phyloP scores from a whole-genome alignment of 2,329 filamentous ascomycete species.

The Cercospora sp. region DNA sequence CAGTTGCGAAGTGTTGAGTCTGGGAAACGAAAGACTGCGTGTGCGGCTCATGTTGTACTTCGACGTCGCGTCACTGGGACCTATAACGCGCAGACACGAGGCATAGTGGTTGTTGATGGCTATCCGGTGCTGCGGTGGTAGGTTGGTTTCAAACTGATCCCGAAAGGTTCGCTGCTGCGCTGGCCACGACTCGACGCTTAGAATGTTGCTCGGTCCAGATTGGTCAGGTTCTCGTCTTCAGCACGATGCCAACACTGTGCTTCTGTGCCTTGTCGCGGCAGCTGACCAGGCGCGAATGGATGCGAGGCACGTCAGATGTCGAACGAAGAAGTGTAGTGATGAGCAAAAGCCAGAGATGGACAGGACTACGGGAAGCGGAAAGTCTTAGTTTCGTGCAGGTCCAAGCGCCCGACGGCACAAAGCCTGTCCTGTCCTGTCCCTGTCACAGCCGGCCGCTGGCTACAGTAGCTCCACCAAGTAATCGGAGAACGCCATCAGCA shows the following conservation, averaged over 20 bases:
- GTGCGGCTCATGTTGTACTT: constrained; percentile 34
- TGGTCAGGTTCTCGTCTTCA: not conserved
- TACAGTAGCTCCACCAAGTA: no score
- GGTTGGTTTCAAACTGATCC: constrained; percentile 20
- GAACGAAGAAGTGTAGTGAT: constrained; percentile 4
- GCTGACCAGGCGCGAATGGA: not conserved
- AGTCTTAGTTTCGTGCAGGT: no score
- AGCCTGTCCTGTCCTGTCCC: no score
- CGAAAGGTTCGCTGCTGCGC: constrained; percentile 12
- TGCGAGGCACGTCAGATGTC: not conserved
- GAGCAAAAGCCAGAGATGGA: not conserved
- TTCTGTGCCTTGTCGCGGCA: not conserved
- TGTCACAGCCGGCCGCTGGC: no score
- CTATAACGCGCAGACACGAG: constrained; percentile 26
- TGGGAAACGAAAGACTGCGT: constrained; percentile 34
- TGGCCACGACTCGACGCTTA: constrained; percentile 28
- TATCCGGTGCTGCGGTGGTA: constrained; percentile 12
- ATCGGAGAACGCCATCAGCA: no score
- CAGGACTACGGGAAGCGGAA: no score
- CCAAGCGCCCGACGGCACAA: no score
- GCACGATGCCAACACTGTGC: no score
- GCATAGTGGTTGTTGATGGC: constrained; percentile 25
- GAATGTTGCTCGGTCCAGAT: not conserved
- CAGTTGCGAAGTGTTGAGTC: constrained; percentile 24
- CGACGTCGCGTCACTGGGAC: constrained; percentile 6